A percentile compares a stretch with the other conserved stretches of the same genome.
Conservation (phyloP, 306 rosid genomes). For the Prunus mume region DNA sequence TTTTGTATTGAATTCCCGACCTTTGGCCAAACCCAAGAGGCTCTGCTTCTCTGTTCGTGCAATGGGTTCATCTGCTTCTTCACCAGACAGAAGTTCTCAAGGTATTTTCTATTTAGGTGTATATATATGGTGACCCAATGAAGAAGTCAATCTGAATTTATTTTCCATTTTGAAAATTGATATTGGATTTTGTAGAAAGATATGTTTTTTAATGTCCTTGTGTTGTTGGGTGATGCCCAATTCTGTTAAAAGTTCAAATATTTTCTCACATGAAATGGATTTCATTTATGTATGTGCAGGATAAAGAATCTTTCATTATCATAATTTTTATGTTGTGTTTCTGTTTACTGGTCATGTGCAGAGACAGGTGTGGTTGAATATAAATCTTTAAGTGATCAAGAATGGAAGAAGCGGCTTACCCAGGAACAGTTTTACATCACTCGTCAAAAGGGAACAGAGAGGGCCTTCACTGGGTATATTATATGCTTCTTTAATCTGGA, state of each 20-base stretch:
- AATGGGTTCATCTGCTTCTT: slow-evolving; percentile 87
- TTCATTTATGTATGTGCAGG: not conserved
- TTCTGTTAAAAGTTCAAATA: not conserved
- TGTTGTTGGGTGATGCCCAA: not conserved
- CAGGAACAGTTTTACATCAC: slow-evolving; percentile 69
- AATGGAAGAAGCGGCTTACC: slow-evolving; percentile 73
- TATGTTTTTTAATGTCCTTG: not conserved
- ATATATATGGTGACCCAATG: not conserved
- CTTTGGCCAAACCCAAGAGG: slow-evolving; percentile 32
- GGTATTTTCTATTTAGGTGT: slow-evolving; percentile 30
- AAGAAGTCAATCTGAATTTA: not conserved
- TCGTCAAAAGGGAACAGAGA: slow-evolving; percentile 91
- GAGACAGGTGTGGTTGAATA: slow-evolving; percentile 50
- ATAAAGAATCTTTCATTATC: not conserved
- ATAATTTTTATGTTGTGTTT: not conserved
- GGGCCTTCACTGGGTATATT: slow-evolving; percentile 86
- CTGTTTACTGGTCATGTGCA: slow-evolving; percentile 29
- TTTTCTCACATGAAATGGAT: not conserved
- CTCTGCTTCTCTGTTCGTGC: slow-evolving; percentile 40
- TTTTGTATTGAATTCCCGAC: slow-evolving; percentile 27
- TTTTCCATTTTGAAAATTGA: not conserved
- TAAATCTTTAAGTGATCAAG: slow-evolving; percentile 55
- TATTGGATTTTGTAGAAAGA: not conserved
- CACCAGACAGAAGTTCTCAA: slow-evolving; percentile 49
- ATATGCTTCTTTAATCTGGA: slow-evolving; percentile 4